These are phyloP conservation scores for Ampelocalamus luodianensis DNA, from an alignment of 176 grass and related monocot genomes.

Conservation along the genomic window DNA sequence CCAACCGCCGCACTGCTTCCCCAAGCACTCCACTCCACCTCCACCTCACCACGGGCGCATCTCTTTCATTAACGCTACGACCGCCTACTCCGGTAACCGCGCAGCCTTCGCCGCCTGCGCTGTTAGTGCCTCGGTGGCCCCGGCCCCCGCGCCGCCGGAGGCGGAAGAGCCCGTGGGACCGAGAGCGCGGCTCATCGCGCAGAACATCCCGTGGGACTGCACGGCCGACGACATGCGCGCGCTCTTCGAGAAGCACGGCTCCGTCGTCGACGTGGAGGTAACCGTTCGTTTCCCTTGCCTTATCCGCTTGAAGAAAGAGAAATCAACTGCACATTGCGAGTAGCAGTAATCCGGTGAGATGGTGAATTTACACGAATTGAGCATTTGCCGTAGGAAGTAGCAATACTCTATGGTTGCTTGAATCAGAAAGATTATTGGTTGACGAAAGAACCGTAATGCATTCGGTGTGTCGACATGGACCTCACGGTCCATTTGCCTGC, in stretches of 20 bases:
- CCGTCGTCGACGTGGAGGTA: conserved; percentile 78
- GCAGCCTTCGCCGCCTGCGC: conserved; percentile 8
- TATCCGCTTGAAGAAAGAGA: not conserved
- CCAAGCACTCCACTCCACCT: conserved; percentile 8
- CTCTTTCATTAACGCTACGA: conserved; percentile 14
- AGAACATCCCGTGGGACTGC: conserved; percentile 92
- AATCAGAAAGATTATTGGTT: not conserved
- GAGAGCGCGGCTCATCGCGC: conserved; percentile 72
- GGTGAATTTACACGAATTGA: not conserved
- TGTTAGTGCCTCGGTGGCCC: conserved; percentile 32
- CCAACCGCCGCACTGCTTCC: conserved; percentile 32
- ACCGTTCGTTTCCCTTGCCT: conserved; percentile 16
- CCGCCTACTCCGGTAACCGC: conserved; percentile 22
- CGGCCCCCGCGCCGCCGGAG: not conserved
- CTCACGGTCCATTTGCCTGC: not conserved
- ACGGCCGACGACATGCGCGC: conserved; percentile 71
- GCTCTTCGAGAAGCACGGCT: conserved; percentile 80
- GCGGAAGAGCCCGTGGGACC: conserved; percentile 32
- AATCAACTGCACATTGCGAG: not conserved
- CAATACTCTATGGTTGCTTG: not conserved
- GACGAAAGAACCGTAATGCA: not conserved
- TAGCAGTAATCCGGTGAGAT: not conserved
- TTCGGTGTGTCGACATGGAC: not conserved
- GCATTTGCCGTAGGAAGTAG: not conserved
- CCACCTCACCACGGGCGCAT: conserved; percentile 13